Evolutionary conservation across 176 grass and related monocot genomes (phyloP), one percentile per base, ranked within the genome.

Genomic region (Elaeis guineensis): DNA sequence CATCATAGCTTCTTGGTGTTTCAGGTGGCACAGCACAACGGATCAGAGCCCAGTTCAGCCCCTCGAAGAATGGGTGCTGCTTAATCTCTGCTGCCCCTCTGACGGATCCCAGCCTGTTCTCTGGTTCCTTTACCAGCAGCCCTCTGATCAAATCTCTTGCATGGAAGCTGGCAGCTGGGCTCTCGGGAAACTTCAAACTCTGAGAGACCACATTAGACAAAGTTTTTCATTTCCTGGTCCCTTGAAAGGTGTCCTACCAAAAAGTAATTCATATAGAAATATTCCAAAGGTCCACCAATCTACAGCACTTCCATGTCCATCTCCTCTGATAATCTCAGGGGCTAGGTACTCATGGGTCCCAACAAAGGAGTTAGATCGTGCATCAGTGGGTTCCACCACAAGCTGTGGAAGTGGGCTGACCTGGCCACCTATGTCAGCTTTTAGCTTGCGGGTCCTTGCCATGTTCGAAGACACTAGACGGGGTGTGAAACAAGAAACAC

Each of bases 211-310:
- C 93, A 70, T 91, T 97, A 5, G 83, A 63, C 28, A 97, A 78
- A 49, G 87, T 97, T 57, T 90, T 0, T 90, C 86, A 19, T 97
- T 97, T 15, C 79, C 87, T 1, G 84, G 65, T 55, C 93, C 87
- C 54, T 60, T 91, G 53, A 97, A 97, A 16, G 93, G 87, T 21
- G 93, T 97, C 51, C 66, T 81, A 1, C 93, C 87, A 39, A 85
- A 97, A 25, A 89, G 77, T 53, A 91, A 55, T 63, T 97, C 93
- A 19, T 91, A 97, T 8, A 97, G 79, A 53, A 97, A 89, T 60
- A 97, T 88, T 16, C 93, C 93, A 24, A 97, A 86, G 28, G 87
- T 97, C 93, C 93, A 97, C 93, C 93, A 91, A 59, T 91, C 93
- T 1, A 97, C 93, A 1, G 93, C 89, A 75, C 87, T 97, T 21